phyloP scores from a whole-genome alignment of 257 asterid genomes.

The Linaria vulgaris region DNA sequence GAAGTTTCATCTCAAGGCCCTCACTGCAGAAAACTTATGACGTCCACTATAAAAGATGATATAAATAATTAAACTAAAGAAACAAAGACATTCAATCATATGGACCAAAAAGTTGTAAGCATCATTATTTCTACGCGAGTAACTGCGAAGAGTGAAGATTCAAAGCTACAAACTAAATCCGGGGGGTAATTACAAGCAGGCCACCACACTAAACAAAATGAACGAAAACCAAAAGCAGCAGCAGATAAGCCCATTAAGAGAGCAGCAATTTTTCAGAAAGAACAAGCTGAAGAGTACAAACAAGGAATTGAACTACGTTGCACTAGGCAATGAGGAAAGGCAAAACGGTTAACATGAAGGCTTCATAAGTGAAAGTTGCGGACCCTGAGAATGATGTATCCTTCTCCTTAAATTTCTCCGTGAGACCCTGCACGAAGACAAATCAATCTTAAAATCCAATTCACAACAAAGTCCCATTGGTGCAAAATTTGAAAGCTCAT shows the following conservation, averaged over 20 bases:
- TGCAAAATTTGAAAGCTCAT: background rate
- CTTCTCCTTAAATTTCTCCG: constrained; percentile 96
- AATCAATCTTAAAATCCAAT: constrained; percentile 3
- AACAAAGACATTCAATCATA: too few species aligned
- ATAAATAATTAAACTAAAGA: too few species aligned
- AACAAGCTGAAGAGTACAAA: constrained; percentile 1
- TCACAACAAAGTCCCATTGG: background rate
- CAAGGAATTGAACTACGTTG: background rate
- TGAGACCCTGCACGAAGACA: constrained; percentile 65
- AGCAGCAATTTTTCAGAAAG: constrained; percentile 11
- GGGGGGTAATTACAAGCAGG: background rate
- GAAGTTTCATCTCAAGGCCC: too few species aligned
- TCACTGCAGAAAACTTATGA: too few species aligned
- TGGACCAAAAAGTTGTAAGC: too few species aligned
- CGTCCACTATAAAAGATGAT: too few species aligned
- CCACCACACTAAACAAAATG: background rate
- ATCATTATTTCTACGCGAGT: too few species aligned
- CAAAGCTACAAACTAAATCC: too few species aligned
- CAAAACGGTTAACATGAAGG: constrained; percentile 83
- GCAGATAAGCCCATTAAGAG: constrained; percentile 14
- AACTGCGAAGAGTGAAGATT: too few species aligned
- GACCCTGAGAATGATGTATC: constrained; percentile 70
- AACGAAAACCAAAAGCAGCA: background rate
- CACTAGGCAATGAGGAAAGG: constrained; percentile 80
- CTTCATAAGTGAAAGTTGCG: constrained; percentile 73